Percentiles rank a stretch among this genome's conserved stretches.
These are phyloP conservation scores for Podaxis sp. DNA, from an alignment of 768 basidiomycete species.

Conservation along the genomic window DNA sequence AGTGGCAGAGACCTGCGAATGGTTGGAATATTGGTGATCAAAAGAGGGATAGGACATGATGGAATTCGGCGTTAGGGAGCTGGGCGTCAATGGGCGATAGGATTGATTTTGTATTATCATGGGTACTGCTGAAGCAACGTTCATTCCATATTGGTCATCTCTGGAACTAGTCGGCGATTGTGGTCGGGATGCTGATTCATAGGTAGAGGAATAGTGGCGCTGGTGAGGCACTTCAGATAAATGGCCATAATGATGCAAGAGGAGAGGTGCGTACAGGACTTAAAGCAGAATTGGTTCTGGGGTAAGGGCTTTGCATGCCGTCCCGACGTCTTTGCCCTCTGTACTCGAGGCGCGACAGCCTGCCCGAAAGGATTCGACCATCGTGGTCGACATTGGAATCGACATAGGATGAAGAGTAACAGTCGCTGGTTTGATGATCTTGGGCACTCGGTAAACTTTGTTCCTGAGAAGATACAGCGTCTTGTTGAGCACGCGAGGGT, in stretches of 20 bases:
- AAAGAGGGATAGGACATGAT: constrained; percentile 47
- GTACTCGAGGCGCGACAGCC: constrained; percentile 14
- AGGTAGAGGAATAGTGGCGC: constrained; percentile 13
- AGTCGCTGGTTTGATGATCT: constrained; percentile 10
- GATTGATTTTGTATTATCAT: constrained; percentile 14
- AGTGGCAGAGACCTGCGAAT: constrained; percentile 46
- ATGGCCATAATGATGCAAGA: background rate
- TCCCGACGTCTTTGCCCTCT: constrained; percentile 14
- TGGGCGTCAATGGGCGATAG: constrained; percentile 12
- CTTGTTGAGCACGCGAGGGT: constrained; percentile 14
- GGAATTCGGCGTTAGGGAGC: constrained; percentile 35
- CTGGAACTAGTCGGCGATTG: constrained; percentile 10
- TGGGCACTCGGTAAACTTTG: constrained; percentile 8
- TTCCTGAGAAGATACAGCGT: constrained; percentile 6
- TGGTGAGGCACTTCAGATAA: constrained; percentile 3
- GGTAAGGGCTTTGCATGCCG: constrained; percentile 12
- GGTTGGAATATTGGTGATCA: constrained; percentile 36
- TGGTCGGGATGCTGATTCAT: constrained; percentile 11
- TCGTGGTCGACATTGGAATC: constrained; percentile 11
- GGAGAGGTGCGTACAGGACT: constrained; percentile 7
- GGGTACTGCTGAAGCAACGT: constrained; percentile 10
- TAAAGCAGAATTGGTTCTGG: constrained; percentile 5
- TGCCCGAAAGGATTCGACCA: constrained; percentile 9
- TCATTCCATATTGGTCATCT: constrained; percentile 15
- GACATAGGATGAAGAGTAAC: constrained; percentile 14